A percentile compares a stretch with the other conserved stretches of the same genome.
phyloP scores from a whole-genome alignment of 345 rosid species.

The Gossypium ekmanianum region DNA sequence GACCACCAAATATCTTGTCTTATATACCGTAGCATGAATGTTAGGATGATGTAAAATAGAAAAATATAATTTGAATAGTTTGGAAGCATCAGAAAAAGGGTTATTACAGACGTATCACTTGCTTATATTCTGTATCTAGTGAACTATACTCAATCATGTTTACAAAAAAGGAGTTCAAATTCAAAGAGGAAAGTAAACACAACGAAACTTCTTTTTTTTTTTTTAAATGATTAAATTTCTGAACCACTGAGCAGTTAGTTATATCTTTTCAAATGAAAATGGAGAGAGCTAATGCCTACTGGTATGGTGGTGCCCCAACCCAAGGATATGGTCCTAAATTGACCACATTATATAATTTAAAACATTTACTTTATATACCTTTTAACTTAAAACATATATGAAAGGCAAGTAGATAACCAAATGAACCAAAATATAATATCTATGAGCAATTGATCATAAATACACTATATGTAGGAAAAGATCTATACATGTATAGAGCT shows the following conservation, averaged over 20 bases:
- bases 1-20: not conserved
- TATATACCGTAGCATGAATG: not conserved
- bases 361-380: not conserved
- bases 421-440: not conserved
- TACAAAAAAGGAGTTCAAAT: not conserved
- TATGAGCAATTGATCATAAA: not conserved
- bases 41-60: not conserved
- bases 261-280: conserved; percentile 5
- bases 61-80: not conserved
- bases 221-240: not conserved
- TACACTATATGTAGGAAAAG: not conserved
- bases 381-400: too few relatives aligned
- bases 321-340: not conserved
- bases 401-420: not conserved
- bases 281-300: not conserved
- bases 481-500: not conserved
- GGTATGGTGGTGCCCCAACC: not conserved
- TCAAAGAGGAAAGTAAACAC: not conserved
- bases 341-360: not conserved
- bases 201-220: not conserved
- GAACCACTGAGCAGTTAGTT: not conserved
- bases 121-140: not conserved
- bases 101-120: not conserved
- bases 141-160: not conserved
- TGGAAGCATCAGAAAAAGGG: not conserved